These are phyloP conservation scores for Cladophialophora exuberans DNA, from an alignment of 2,329 filamentous ascomycete genomes.

Conservation along the genomic window DNA sequence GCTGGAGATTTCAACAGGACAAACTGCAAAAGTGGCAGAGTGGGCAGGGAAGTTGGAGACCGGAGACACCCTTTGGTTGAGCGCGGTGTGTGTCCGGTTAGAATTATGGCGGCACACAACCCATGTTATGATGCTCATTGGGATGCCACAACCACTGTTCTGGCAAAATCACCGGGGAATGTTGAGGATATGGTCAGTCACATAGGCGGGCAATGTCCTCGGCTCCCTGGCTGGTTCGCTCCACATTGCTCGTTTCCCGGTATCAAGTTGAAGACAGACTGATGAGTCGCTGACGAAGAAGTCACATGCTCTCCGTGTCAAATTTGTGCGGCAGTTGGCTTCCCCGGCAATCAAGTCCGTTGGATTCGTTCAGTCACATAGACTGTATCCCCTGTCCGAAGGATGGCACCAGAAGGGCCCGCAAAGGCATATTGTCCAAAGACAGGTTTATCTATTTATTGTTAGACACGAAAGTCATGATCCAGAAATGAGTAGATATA, in stretches of 20 bases:
- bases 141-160: no score
- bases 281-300: background rate
- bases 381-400: slow-evolving; percentile 30
- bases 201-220: no score
- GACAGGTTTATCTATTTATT: slow-evolving; percentile 29
- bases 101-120: no score
- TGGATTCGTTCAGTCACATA: slow-evolving; percentile 29
- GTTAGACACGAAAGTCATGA: background rate
- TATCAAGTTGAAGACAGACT: no score
- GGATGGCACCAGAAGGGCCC: slow-evolving; percentile 30
- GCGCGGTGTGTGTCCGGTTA: background rate
- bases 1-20: slow-evolving; percentile 27
- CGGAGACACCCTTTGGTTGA: slow-evolving; percentile 26
- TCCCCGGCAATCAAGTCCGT: slow-evolving; percentile 4
- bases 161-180: no score
- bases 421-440: slow-evolving; percentile 34
- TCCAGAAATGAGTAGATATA: background rate
- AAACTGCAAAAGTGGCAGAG: slow-evolving; percentile 27
- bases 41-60: slow-evolving; percentile 16
- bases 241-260: no score
- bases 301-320: background rate
- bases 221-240: no score
- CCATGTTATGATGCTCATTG: no score
- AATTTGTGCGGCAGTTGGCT: background rate
- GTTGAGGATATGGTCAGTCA: no score